These are phyloP conservation scores for Trichophyton benhamiae DNA, from an alignment of 2,329 filamentous ascomycete genomes.

Conservation along the genomic window DNA sequence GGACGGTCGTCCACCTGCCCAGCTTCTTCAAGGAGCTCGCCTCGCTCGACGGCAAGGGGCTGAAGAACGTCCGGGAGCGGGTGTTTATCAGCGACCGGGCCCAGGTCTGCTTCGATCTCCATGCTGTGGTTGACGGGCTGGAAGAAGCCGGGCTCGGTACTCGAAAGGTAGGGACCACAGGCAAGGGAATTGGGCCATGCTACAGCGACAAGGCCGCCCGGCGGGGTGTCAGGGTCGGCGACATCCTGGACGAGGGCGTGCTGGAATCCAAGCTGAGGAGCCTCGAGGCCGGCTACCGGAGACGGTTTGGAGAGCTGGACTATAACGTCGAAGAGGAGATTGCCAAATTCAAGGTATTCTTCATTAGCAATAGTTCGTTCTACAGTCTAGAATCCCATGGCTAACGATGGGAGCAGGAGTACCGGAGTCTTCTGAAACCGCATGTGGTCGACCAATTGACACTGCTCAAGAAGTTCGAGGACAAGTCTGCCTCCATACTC, in stretches of 20 bases:
- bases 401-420: slow-evolving; percentile 20
- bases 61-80: slow-evolving; percentile 29
- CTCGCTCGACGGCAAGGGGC: slow-evolving; percentile 33
- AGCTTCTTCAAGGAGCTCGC: slow-evolving; percentile 38
- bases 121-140: slow-evolving; percentile 28
- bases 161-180: slow-evolving; percentile 38
- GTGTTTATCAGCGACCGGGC: slow-evolving; percentile 35
- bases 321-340: slow-evolving; percentile 52
- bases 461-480: slow-evolving; percentile 40
- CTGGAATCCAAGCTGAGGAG: slow-evolving; percentile 45
- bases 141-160: slow-evolving; percentile 34
- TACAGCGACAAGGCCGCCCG: slow-evolving; percentile 53
- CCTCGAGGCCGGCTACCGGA: slow-evolving; percentile 42
- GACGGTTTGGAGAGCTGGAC: slow-evolving; percentile 46
- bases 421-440: slow-evolving; percentile 26
- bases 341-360: slow-evolving; percentile 40
- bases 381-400: not conserved
- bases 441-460: slow-evolving; percentile 37
- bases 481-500: slow-evolving; percentile 44
- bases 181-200: slow-evolving; percentile 44
- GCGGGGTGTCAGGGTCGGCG: slow-evolving; percentile 46
- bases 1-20: slow-evolving; percentile 37
- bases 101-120: slow-evolving; percentile 16
- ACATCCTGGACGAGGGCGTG: slow-evolving; percentile 44
- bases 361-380: not conserved